A percentile compares a stretch with the other conserved stretches of the same genome.
These are phyloP conservation scores for Xylaria digitata DNA, from an alignment of 2,329 filamentous ascomycete genomes.

Conservation along the genomic window DNA sequence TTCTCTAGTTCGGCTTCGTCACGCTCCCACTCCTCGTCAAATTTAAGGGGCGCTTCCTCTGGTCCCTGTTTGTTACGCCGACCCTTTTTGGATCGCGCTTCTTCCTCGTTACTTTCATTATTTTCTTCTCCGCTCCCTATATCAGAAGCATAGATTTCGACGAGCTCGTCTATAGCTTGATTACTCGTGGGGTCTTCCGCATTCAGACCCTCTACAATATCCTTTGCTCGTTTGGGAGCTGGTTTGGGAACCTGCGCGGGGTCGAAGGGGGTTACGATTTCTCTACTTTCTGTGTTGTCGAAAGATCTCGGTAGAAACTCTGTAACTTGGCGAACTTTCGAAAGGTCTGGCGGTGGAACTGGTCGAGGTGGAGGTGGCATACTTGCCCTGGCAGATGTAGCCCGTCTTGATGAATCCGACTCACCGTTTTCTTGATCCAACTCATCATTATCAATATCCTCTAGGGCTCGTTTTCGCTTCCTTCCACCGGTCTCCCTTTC, in stretches of 20 bases:
- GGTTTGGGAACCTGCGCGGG: constrained; percentile 43
- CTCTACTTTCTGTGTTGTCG: constrained; percentile 45
- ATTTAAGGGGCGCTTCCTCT: constrained; percentile 59
- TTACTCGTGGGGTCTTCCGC: constrained; percentile 53
- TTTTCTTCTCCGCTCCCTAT: constrained; percentile 46
- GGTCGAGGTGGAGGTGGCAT: constrained; percentile 51
- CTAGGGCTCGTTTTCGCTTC: constrained; percentile 59
- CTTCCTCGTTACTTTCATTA: constrained; percentile 53
- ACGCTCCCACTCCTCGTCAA: constrained; percentile 71
- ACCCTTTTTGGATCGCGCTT: constrained; percentile 33
- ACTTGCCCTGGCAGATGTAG: constrained; percentile 41
- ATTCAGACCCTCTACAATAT: constrained; percentile 45
- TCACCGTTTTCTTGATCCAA: constrained; percentile 41
- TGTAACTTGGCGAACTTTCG: constrained; percentile 46
- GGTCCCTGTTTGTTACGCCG: constrained; percentile 35
- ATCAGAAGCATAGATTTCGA: constrained; percentile 52
- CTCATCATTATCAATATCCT: constrained; percentile 51
- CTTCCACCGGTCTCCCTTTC: constrained; percentile 54
- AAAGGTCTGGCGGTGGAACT: constrained; percentile 47
- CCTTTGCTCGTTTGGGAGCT: constrained; percentile 44
- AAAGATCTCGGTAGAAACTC: constrained; percentile 49
- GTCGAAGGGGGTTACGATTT: constrained; percentile 48
- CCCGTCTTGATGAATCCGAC: constrained; percentile 31
- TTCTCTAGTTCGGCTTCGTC: constrained; percentile 74
- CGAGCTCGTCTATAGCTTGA: constrained; percentile 58